A percentile compares a stretch with the other conserved stretches of the same genome.
Conservation (phyloP, 139 green algal genomes). For the Coelastrella sp. region DNA sequence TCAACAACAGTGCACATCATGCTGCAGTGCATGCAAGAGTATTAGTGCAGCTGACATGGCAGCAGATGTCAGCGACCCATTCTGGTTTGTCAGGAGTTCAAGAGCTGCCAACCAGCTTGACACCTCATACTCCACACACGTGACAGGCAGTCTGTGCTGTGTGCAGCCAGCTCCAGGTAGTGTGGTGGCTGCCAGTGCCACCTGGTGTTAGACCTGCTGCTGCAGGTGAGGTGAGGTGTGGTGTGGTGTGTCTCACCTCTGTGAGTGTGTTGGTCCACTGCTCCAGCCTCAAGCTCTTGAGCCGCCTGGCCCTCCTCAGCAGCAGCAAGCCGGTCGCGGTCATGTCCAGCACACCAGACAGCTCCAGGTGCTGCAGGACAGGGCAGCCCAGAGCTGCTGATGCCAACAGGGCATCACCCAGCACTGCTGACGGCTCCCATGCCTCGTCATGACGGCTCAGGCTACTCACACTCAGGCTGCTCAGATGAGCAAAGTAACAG, state of each 20-base stretch:
- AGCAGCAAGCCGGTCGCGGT: background rate
- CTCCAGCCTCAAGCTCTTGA: background rate
- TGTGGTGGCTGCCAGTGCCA: background rate
- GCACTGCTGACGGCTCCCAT: background rate
- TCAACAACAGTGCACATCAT: too few species aligned
- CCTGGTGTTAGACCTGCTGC: background rate
- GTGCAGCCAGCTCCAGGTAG: background rate
- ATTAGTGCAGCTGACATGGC: background rate
- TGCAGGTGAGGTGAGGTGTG: background rate
- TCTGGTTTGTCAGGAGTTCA: too few species aligned
- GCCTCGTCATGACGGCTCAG: background rate
- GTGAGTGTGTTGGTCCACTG: slow-evolving; percentile 22
- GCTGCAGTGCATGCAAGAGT: background rate
- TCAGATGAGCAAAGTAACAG: background rate
- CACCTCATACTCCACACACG: too few species aligned
- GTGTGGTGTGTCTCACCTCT: background rate
- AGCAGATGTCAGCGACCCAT: background rate
- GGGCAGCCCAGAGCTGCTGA: background rate
- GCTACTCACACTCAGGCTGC: background rate
- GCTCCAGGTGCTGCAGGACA: background rate
- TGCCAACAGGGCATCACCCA: background rate
- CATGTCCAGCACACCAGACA: background rate
- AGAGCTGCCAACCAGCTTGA: too few species aligned
- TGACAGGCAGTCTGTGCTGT: too few species aligned
- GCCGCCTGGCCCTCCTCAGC: background rate